These are phyloP conservation scores for Coleophoma cylindrospora DNA, from an alignment of 2,329 filamentous ascomycete species.

Conservation along the genomic window DNA sequence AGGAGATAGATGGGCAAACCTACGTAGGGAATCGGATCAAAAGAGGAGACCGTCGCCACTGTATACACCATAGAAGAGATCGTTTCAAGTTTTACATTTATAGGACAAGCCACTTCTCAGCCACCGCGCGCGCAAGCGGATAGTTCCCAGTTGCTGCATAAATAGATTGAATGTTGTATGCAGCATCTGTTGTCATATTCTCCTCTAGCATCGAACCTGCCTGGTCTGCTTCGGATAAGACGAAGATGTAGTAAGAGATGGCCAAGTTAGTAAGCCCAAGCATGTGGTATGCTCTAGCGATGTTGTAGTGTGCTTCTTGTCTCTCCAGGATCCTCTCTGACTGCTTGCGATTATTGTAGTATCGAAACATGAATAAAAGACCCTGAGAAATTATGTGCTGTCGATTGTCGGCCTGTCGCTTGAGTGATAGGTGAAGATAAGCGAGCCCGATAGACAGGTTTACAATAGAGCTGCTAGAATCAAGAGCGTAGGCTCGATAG, in stretches of 20 bases:
- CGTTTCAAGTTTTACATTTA: too few relatives aligned
- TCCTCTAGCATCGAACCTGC: slow-evolving; percentile 29
- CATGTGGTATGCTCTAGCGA: slow-evolving; percentile 70
- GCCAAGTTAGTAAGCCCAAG: slow-evolving; percentile 71
- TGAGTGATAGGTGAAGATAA: slow-evolving; percentile 85
- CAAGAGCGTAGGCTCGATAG: slow-evolving; percentile 68
- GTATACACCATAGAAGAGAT: too few relatives aligned
- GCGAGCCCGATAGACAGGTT: slow-evolving; percentile 77
- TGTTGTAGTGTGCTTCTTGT: slow-evolving; percentile 80
- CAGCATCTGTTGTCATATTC: slow-evolving; percentile 64
- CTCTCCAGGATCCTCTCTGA: slow-evolving; percentile 34
- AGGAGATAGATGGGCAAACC: too few relatives aligned
- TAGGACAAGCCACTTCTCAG: slow-evolving; percentile 47
- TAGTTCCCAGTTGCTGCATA: slow-evolving; percentile 61
- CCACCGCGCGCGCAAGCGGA: slow-evolving; percentile 53
- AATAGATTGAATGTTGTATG: slow-evolving; percentile 67
- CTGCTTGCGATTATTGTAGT: slow-evolving; percentile 55
- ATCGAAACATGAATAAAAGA: slow-evolving; percentile 71
- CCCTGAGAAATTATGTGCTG: slow-evolving; percentile 86
- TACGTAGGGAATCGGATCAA: too few relatives aligned
- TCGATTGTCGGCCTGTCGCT: slow-evolving; percentile 83
- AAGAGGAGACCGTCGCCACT: too few relatives aligned
- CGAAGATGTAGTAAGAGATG: slow-evolving; percentile 60
- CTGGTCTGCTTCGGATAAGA: slow-evolving; percentile 33
- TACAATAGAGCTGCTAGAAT: slow-evolving; percentile 71